Percentiles rank a stretch among this genome's conserved stretches.
phyloP scores from a whole-genome alignment of 1,284 basidiomycete species.

The Trichosporon asahii region DNA sequence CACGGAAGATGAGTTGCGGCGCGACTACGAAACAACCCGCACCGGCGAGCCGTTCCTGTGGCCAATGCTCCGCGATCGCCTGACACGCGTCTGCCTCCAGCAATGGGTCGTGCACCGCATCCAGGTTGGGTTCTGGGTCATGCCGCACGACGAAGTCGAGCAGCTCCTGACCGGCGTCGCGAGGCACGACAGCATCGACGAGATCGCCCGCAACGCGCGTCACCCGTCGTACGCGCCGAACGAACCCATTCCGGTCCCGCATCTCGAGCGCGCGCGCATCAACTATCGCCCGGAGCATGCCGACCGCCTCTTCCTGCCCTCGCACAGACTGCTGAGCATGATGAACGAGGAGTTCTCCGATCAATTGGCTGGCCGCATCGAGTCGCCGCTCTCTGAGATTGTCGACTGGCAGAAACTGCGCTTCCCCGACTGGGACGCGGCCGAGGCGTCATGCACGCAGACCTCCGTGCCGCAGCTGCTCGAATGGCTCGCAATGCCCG shows the following conservation, averaged over 20 bases:
- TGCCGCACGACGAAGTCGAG: conserved; percentile 34
- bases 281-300: neutral
- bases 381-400: conserved; percentile 14
- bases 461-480: neutral
- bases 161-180: conserved; percentile 15
- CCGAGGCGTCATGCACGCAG: conserved; percentile 5
- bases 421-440: neutral
- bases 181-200: conserved; percentile 12
- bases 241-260: neutral
- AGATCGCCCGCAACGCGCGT: neutral
- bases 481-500: neutral
- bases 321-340: conserved; percentile 11
- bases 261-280: neutral
- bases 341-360: conserved; percentile 15
- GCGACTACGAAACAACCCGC: conserved; percentile 9
- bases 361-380: neutral
- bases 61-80: conserved; percentile 16
- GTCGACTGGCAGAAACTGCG: conserved; percentile 3
- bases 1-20: conserved; percentile 7
- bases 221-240: neutral
- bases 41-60: neutral
- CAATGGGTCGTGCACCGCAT: conserved; percentile 30
- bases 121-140: conserved; percentile 33
- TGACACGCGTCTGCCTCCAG: conserved; percentile 24
- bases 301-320: conserved; percentile 13